Percentiles rank a stretch among this genome's conserved stretches.
Evolutionary conservation across 495 filamentous ascomycete species (phyloP).

Genomic region (Poronia punctata): DNA sequence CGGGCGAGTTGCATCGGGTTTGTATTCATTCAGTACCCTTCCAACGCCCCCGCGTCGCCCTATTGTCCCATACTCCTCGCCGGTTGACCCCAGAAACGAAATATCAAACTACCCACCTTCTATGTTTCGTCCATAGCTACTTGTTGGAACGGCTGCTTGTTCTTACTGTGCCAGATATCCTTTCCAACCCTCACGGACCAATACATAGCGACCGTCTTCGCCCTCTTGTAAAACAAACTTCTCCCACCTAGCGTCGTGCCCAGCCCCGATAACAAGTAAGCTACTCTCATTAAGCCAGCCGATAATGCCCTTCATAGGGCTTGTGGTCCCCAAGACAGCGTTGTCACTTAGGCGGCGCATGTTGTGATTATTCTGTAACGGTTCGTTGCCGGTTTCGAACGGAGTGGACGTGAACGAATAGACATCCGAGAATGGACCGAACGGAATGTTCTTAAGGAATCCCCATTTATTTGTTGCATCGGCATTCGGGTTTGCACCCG

Average conservation of each 20-base stretch:
- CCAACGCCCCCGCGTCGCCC: no score
- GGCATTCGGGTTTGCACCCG: conserved; percentile 29
- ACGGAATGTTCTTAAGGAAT: conserved; percentile 65
- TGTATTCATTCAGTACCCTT: no score
- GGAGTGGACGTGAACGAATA: conserved; percentile 69
- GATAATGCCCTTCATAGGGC: conserved; percentile 66
- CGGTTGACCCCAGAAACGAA: no score
- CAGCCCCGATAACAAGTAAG: conserved; percentile 72
- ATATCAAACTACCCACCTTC: no score
- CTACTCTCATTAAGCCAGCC: conserved; percentile 67
- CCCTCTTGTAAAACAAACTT: conserved; percentile 62
- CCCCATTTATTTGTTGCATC: conserved; percentile 68
- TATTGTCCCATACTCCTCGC: no score
- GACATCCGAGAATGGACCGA: conserved; percentile 80
- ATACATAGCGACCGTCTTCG: conserved; percentile 53
- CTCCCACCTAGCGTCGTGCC: conserved; percentile 76
- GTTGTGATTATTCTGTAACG: conserved; percentile 30
- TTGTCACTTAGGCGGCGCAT: conserved; percentile 20
- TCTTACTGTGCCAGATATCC: conserved; percentile 54
- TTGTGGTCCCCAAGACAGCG: conserved; percentile 39
- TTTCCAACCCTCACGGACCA: conserved; percentile 73
- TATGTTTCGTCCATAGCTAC: no score
- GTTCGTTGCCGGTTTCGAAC: conserved; percentile 75
- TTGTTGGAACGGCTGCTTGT: conserved; percentile 25
- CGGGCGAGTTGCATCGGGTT: no score